Evolutionary conservation across 768 basidiomycete genomes (phyloP).

Genomic region (Chlorophyllum brunneum): DNA sequence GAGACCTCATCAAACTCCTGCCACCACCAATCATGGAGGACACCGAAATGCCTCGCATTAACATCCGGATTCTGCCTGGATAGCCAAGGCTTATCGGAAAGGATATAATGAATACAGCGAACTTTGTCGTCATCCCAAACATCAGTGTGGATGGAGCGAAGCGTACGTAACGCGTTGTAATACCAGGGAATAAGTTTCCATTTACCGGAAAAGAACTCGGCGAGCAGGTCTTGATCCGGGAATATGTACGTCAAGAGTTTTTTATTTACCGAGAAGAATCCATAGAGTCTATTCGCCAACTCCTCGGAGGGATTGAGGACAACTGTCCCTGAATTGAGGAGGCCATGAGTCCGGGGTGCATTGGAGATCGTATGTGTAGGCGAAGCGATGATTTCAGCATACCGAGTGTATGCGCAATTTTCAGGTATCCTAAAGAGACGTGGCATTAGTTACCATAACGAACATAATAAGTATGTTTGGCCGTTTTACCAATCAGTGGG

Average conservation of each 20-base stretch:
- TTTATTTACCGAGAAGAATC: constrained; percentile 47
- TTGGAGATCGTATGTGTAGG: constrained; percentile 29
- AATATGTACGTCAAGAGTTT: constrained; percentile 50
- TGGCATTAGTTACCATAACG: constrained; percentile 10
- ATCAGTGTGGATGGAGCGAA: constrained; percentile 63
- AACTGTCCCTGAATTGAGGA: constrained; percentile 88
- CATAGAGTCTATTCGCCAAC: constrained; percentile 48
- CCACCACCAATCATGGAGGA: constrained; percentile 80
- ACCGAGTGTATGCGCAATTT: constrained; percentile 81
- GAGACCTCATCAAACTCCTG: constrained; percentile 49
- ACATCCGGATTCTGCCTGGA: constrained; percentile 38
- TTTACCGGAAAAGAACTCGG: constrained; percentile 70
- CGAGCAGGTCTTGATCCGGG: constrained; percentile 90
- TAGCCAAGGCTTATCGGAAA: constrained; percentile 85
- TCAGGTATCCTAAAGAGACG: constrained; percentile 69
- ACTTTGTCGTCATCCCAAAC: constrained; percentile 88
- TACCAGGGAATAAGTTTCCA: constrained; percentile 83
- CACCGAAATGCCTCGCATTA: constrained; percentile 40
- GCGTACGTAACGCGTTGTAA: constrained; percentile 92
- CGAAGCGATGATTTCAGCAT: constrained; percentile 39
- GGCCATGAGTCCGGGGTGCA: constrained; percentile 72
- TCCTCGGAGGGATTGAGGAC: constrained; percentile 71
- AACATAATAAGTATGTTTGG: constrained; percentile 11
- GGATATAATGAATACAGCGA: constrained; percentile 83
- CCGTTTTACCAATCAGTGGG: constrained; percentile 76